Conservation (phyloP, 306 rosid genomes). For the Dryas drummondii region DNA sequence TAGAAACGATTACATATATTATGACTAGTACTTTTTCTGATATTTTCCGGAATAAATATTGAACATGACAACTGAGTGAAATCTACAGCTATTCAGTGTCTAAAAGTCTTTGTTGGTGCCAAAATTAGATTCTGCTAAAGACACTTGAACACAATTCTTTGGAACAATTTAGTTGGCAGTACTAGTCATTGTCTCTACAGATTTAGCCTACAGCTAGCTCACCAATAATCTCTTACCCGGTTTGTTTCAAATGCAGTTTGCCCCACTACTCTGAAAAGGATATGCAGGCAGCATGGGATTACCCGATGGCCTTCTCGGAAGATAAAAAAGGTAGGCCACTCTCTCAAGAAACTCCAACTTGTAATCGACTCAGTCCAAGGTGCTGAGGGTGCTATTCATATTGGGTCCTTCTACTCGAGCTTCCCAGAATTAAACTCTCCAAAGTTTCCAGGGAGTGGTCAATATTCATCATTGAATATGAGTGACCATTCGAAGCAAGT, state of each 20-base stretch:
- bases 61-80: not conserved
- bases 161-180: not conserved
- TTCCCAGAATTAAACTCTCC: conserved; percentile 55
- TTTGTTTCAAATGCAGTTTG: conserved; percentile 43
- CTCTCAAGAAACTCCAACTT: conserved; percentile 59
- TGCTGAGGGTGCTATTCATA: conserved; percentile 62
- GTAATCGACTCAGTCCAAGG: conserved; percentile 68
- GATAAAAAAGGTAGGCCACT: conserved; percentile 68
- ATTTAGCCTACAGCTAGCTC: not conserved
- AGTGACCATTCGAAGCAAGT: conserved; percentile 21
- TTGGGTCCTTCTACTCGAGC: conserved; percentile 50
- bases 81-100: not conserved
- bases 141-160: not conserved
- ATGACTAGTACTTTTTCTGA: not conserved
- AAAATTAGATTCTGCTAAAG: too few species aligned
- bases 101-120: not conserved
- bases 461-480: conserved; percentile 19
- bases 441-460: conserved; percentile 13
- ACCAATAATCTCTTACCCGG: not conserved
- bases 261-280: conserved; percentile 71
- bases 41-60: not conserved
- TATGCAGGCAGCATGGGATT: conserved; percentile 72
- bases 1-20: not conserved
- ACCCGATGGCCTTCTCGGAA: conserved; percentile 67
- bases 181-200: not conserved